phyloP scores from a whole-genome alignment of 2,329 filamentous ascomycete genomes.

The Phoma sp. region DNA sequence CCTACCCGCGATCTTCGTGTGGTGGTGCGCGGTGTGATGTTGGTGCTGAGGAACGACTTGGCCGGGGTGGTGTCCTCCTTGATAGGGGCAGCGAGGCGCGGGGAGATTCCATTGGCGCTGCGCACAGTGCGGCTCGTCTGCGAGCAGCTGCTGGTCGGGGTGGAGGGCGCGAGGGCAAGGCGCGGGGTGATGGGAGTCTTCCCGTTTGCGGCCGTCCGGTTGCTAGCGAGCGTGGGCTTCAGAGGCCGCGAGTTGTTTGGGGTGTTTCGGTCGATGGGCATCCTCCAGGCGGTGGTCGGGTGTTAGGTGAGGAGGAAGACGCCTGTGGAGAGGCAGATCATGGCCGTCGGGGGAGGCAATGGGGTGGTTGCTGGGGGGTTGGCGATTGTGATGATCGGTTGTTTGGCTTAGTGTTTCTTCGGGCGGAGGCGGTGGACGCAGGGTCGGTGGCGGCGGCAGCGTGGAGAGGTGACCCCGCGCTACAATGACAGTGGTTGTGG shows the following conservation, averaged over 20 bases:
- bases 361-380: conserved; percentile 34
- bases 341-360: conserved; percentile 39
- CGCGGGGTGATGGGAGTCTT: conserved; percentile 66
- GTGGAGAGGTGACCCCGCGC: conserved; percentile 8
- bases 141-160: conserved; percentile 29
- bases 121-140: conserved; percentile 37
- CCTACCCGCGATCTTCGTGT: conserved; percentile 69
- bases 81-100: conserved; percentile 43
- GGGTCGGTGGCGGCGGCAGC: conserved; percentile 27
- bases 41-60: conserved; percentile 66
- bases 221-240: conserved; percentile 73
- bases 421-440: conserved; percentile 13
- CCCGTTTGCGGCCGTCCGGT: conserved; percentile 56
- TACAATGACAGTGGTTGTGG: conserved; percentile 4
- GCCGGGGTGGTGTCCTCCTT: conserved; percentile 63
- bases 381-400: conserved; percentile 29
- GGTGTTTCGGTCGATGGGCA: conserved; percentile 52
- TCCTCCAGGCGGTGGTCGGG: conserved; percentile 34
- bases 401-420: conserved; percentile 17
- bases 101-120: conserved; percentile 37
- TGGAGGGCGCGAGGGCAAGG: conserved; percentile 54
- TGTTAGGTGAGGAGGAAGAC: conserved; percentile 22
- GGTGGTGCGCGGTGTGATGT: conserved; percentile 81
- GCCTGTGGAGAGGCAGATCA: conserved; percentile 32
- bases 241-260: conserved; percentile 65